phyloP scores from a whole-genome alignment of 2,329 filamentous ascomycete species.

The Diplodia scrobiculata region DNA sequence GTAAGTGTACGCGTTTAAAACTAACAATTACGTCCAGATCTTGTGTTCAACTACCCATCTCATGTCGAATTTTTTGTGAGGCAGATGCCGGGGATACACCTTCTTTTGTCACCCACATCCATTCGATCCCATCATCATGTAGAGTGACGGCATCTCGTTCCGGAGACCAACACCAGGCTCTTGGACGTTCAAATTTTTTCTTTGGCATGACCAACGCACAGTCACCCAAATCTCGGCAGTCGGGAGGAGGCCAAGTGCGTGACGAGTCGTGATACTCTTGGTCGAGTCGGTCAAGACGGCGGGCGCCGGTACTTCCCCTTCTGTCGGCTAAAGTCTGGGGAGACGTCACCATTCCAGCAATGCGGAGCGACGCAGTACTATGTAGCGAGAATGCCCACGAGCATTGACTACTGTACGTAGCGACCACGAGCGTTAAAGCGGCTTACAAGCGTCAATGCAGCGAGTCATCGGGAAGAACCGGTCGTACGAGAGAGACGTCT shows the following conservation, averaged over 20 bases:
- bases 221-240: neutral
- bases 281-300: no score
- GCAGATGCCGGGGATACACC: no score
- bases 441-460: neutral
- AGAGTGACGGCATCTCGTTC: neutral
- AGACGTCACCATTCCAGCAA: neutral
- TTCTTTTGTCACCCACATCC: neutral
- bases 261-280: slow-evolving; percentile 3
- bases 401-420: neutral
- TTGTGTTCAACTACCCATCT: no score
- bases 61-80: no score
- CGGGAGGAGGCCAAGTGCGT: neutral
- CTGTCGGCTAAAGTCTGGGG: neutral
- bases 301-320: neutral
- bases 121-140: neutral
- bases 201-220: neutral
- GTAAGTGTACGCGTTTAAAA: no score
- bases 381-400: neutral
- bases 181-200: neutral
- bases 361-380: neutral
- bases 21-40: no score
- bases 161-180: neutral
- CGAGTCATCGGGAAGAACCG: neutral
- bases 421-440: neutral
- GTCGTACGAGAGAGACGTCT: neutral